These are phyloP conservation scores for Fusarium aywerte DNA, from an alignment of 2,329 filamentous ascomycete genomes.

Conservation along the genomic window DNA sequence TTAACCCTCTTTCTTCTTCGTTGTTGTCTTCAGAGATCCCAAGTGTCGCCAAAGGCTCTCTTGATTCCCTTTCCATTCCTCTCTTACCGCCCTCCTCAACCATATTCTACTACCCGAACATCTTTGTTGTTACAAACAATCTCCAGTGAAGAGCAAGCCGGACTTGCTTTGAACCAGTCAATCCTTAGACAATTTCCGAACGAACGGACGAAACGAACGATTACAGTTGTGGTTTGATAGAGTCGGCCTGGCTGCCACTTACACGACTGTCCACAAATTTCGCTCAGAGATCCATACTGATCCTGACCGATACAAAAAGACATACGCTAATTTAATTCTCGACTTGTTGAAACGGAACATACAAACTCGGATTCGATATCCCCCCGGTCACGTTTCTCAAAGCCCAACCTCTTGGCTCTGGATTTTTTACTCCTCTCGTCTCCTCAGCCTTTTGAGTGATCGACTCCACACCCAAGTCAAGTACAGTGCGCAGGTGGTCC, in stretches of 20 bases:
- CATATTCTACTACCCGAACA: slow-evolving; percentile 45
- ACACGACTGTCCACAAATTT: slow-evolving; percentile 39
- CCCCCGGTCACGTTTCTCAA: slow-evolving; percentile 38
- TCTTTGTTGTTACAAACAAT: slow-evolving; percentile 35
- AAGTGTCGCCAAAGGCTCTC: slow-evolving; percentile 62
- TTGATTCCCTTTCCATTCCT: slow-evolving; percentile 51
- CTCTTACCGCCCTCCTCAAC: slow-evolving; percentile 50
- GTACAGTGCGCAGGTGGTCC: slow-evolving; percentile 13
- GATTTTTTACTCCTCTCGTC: slow-evolving; percentile 42
- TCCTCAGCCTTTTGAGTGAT: slow-evolving; percentile 46
- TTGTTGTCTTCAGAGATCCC: slow-evolving; percentile 56
- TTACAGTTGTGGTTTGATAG: slow-evolving; percentile 45
- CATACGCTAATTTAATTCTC: slow-evolving; percentile 48
- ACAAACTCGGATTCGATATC: slow-evolving; percentile 35
- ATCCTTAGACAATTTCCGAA: slow-evolving; percentile 53
- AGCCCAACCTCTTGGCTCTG: slow-evolving; percentile 42
- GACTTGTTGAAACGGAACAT: slow-evolving; percentile 41
- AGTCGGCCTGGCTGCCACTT: slow-evolving; percentile 43
- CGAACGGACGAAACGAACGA: slow-evolving; percentile 25
- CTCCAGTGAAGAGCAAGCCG: slow-evolving; percentile 65
- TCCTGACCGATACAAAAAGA: slow-evolving; percentile 41
- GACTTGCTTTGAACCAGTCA: slow-evolving; percentile 68
- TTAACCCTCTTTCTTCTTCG: slow-evolving; percentile 56
- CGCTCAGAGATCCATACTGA: slow-evolving; percentile 44
- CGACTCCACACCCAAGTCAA: slow-evolving; percentile 39